phyloP scores from a whole-genome alignment of 306 rosid genomes.

The Glycyrrhiza uralensis region DNA sequence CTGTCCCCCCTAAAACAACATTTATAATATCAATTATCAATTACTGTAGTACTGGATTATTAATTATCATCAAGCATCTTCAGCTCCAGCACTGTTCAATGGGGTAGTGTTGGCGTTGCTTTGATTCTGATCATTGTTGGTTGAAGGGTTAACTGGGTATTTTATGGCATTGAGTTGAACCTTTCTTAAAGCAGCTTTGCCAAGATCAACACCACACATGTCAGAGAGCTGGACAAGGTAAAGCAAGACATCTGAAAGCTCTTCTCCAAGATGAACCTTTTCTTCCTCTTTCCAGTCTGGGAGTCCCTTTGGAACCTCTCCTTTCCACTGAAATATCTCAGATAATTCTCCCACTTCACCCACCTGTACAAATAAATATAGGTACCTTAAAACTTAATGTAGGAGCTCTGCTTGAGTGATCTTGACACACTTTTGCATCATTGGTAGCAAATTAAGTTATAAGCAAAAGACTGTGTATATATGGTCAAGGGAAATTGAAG shows the following conservation, averaged over 20 bases:
- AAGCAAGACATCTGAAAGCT: slow-evolving; percentile 88
- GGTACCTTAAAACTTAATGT: neutral
- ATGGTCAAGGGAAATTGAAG: no score
- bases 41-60: no score
- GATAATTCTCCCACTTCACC: slow-evolving; percentile 94
- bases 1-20: no score
- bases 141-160: no score
- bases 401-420: neutral
- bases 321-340: slow-evolving; percentile 97
- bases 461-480: no score
- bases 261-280: slow-evolving; percentile 80
- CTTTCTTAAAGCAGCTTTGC: slow-evolving; percentile 84
- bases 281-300: slow-evolving; percentile 89
- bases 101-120: no score
- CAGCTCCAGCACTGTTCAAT: no score
- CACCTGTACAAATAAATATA: slow-evolving; percentile 40
- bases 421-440: no score
- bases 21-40: no score
- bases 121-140: no score
- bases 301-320: slow-evolving; percentile 79
- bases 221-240: slow-evolving; percentile 90
- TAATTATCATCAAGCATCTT: no score
- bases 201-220: slow-evolving; percentile 87
- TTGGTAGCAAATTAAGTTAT: no score
- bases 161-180: slow-evolving; percentile 73